Evolutionary conservation across 2,329 filamentous ascomycete genomes (phyloP).

Genomic region (Alternaria gaisen): DNA sequence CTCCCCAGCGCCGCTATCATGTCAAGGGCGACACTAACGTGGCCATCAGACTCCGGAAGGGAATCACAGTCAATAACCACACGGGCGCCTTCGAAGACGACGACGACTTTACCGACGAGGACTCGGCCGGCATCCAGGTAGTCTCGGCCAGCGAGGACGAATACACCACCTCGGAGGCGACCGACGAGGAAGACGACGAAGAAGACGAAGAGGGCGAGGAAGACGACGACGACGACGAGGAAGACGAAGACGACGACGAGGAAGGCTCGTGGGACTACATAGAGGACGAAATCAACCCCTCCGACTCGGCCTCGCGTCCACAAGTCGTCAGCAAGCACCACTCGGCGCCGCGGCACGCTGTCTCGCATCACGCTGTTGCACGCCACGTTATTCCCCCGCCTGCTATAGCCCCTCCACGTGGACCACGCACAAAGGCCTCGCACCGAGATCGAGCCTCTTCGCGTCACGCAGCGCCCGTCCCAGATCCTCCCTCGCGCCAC

Average conservation of each 20-base stretch:
- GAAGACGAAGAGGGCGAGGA: slow-evolving; percentile 31
- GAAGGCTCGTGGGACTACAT: slow-evolving; percentile 44
- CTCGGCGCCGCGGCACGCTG: slow-evolving; percentile 28
- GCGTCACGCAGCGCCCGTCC: slow-evolving; percentile 43
- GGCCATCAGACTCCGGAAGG: slow-evolving; percentile 48
- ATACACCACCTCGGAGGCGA: slow-evolving; percentile 33
- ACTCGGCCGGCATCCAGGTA: slow-evolving; percentile 45
- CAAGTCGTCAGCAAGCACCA: slow-evolving; percentile 32
- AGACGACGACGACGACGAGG: slow-evolving; percentile 36
- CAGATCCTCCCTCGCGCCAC: slow-evolving; percentile 45
- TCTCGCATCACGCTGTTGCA: slow-evolving; percentile 33
- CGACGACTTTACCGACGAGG: slow-evolving; percentile 42
- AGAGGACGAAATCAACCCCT: slow-evolving; percentile 56
- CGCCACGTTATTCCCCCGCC: slow-evolving; percentile 40
- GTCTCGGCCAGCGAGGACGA: slow-evolving; percentile 45
- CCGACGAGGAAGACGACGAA: slow-evolving; percentile 43
- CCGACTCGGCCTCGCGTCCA: slow-evolving; percentile 60
- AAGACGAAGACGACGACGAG: slow-evolving; percentile 38
- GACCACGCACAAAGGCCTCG: slow-evolving; percentile 50
- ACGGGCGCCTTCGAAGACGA: slow-evolving; percentile 46
- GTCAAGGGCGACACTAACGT: slow-evolving; percentile 50
- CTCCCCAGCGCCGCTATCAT: slow-evolving; percentile 29
- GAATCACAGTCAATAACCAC: slow-evolving; percentile 51
- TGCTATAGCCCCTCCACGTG: slow-evolving; percentile 47
- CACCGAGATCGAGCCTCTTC: slow-evolving; percentile 50